phyloP scores from a whole-genome alignment of 441 rosid genomes.

The Populus hybrid region DNA sequence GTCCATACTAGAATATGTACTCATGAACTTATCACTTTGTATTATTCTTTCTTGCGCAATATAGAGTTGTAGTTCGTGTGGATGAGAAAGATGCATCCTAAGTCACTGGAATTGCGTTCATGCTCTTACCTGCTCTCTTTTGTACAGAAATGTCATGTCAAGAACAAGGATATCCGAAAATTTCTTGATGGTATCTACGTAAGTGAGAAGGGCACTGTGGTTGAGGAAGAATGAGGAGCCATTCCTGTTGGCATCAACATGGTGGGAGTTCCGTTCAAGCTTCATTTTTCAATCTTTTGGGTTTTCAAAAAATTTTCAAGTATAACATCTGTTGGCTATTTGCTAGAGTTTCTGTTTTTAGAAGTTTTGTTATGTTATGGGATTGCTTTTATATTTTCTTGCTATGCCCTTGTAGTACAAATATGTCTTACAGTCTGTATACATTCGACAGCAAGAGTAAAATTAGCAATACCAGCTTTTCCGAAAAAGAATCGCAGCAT shows the following conservation, averaged over 20 bases:
- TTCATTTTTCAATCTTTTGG: not conserved
- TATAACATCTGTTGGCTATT: not conserved
- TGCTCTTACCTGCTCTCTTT: too few species aligned
- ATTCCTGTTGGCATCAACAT: not conserved
- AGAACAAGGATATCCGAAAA: constrained; percentile 77
- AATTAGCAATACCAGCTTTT: constrained; percentile 29
- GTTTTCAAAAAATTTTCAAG: not conserved
- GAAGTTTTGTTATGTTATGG: not conserved
- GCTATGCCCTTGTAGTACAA: not conserved
- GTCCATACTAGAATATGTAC: too few species aligned
- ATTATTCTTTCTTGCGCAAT: too few species aligned
- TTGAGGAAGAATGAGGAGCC: constrained; percentile 34
- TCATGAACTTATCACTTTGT: too few species aligned
- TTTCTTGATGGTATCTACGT: constrained; percentile 67
- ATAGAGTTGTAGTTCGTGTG: too few species aligned
- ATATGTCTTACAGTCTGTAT: constrained; percentile 33
- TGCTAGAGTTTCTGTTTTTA: not conserved
- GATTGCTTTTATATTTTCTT: not conserved
- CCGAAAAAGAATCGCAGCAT: constrained; percentile 47
- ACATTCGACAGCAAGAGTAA: constrained; percentile 45
- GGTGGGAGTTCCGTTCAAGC: not conserved
- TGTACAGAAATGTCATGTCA: constrained; percentile 75
- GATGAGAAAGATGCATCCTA: too few species aligned
- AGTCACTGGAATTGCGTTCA: too few species aligned
- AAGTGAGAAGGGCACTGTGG: constrained; percentile 59